These are phyloP conservation scores for Cyathus striatus DNA, from an alignment of 768 basidiomycete genomes.

Conservation along the genomic window DNA sequence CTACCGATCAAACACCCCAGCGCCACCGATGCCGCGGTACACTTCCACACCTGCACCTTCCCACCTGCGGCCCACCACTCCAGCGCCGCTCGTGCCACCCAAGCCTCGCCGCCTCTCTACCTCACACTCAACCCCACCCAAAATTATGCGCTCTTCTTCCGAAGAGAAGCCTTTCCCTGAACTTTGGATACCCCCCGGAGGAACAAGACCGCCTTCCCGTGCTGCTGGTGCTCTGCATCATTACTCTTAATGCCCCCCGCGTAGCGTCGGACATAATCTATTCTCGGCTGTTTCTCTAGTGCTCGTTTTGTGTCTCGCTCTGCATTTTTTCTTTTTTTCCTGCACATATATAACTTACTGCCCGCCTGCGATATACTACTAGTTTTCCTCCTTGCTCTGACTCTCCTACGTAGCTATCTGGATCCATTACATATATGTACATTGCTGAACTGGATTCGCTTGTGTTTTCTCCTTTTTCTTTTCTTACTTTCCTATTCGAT, in stretches of 20 bases:
- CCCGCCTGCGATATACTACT: constrained; percentile 7
- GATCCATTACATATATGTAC: constrained; percentile 4
- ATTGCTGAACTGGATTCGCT: constrained; percentile 2
- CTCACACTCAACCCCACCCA: constrained; percentile 50
- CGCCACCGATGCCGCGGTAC: constrained; percentile 22
- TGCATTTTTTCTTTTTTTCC: constrained; percentile 1
- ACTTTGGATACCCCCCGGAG: constrained; percentile 57
- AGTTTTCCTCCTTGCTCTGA: constrained; percentile 11
- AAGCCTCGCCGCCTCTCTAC: constrained; percentile 47
- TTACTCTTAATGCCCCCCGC: not conserved
- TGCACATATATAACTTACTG: constrained; percentile 22
- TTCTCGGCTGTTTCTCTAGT: constrained; percentile 4
- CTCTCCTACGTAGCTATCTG: constrained; percentile 12
- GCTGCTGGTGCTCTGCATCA: not conserved
- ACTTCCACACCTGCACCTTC: constrained; percentile 16
- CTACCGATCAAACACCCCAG: constrained; percentile 20
- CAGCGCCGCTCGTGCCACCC: constrained; percentile 25
- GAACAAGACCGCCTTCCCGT: constrained; percentile 19
- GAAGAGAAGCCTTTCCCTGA: constrained; percentile 65
- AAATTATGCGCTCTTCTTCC: constrained; percentile 55
- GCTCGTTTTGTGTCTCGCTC: constrained; percentile 1
- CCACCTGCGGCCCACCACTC: constrained; percentile 19
- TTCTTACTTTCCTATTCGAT: not conserved
- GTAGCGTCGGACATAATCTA: constrained; percentile 7
- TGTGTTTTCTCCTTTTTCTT: not conserved